Evolutionary conservation across 805 yeast species (phyloP).

Genomic region (Candida bentonensis): DNA sequence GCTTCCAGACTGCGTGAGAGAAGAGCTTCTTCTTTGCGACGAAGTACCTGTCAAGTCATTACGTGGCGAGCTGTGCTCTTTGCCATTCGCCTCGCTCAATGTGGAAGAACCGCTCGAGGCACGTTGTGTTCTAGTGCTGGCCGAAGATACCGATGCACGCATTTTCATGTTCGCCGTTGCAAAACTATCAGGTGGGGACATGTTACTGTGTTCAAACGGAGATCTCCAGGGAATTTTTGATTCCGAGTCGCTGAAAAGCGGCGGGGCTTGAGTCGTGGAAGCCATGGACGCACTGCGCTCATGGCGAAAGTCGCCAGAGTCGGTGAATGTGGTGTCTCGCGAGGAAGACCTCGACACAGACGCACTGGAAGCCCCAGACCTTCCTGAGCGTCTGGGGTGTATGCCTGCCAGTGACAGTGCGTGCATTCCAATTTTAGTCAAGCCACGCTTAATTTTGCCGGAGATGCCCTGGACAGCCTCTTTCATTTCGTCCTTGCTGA

Average conservation of each 20-base stretch:
- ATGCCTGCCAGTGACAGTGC: slow-evolving; percentile 19
- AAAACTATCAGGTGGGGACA: neutral
- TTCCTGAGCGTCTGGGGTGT: slow-evolving; percentile 6
- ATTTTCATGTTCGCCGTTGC: neutral
- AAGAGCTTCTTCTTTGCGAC: neutral
- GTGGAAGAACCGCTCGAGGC: neutral
- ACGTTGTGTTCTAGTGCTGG: neutral
- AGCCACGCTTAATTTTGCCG: slow-evolving; percentile 39
- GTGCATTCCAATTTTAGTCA: slow-evolving; percentile 24
- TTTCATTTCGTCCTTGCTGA: slow-evolving; percentile 53
- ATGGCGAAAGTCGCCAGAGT: slow-evolving; percentile 2
- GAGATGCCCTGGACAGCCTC: slow-evolving; percentile 79
- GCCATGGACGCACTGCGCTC: neutral
- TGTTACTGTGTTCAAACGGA: neutral
- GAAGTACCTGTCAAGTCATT: neutral
- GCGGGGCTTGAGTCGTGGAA: neutral
- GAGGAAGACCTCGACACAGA: slow-evolving; percentile 2
- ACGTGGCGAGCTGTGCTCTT: no score
- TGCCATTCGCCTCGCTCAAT: neutral
- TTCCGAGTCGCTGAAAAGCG: neutral
- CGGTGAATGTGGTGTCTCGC: slow-evolving; percentile 5
- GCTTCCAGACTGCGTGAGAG: neutral
- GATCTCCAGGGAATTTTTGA: neutral
- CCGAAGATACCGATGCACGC: neutral
- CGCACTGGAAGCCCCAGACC: neutral